A percentile compares a stretch with the other conserved stretches of the same genome.
phyloP scores from a whole-genome alignment of 106 monocot genomes.

The Gastrodia elata region DNA sequence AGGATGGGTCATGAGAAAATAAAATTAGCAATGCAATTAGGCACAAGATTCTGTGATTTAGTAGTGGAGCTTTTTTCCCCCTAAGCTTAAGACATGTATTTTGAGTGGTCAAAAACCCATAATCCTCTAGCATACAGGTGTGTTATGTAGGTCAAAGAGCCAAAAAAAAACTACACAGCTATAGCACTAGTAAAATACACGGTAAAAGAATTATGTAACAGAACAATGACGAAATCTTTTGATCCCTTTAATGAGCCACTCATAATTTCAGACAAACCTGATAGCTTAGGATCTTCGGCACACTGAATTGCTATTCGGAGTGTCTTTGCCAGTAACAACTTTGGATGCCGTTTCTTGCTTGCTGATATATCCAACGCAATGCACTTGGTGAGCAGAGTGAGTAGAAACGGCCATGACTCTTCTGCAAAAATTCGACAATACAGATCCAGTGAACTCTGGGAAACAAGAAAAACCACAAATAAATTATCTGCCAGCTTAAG shows the following conservation, averaged over 20 bases:
- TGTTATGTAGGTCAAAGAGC: too few species aligned
- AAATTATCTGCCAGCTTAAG: neutral
- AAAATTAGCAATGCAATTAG: conserved; percentile 5
- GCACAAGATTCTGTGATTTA: too few species aligned
- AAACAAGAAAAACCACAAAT: neutral
- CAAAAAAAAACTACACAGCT: too few species aligned
- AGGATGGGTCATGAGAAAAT: neutral
- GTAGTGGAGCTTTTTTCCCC: too few species aligned
- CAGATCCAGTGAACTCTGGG: neutral
- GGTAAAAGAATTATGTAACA: neutral
- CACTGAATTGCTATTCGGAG: conserved; percentile 55
- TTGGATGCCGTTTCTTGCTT: conserved; percentile 64
- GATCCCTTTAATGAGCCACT: neutral
- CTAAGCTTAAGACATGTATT: too few species aligned
- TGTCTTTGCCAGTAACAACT: conserved; percentile 54
- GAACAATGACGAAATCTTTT: neutral
- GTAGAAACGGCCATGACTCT: conserved; percentile 76
- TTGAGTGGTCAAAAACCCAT: too few species aligned
- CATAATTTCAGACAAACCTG: conserved; percentile 31
- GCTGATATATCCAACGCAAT: conserved; percentile 46
- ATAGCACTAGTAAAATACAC: neutral
- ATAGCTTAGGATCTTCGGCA: conserved; percentile 63
- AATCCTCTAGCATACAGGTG: too few species aligned
- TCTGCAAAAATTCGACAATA: conserved; percentile 28
- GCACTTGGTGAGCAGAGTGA: conserved; percentile 60